Evolutionary conservation across 345 rosid species (phyloP).

Genomic region (Nasturtium officinale): DNA sequence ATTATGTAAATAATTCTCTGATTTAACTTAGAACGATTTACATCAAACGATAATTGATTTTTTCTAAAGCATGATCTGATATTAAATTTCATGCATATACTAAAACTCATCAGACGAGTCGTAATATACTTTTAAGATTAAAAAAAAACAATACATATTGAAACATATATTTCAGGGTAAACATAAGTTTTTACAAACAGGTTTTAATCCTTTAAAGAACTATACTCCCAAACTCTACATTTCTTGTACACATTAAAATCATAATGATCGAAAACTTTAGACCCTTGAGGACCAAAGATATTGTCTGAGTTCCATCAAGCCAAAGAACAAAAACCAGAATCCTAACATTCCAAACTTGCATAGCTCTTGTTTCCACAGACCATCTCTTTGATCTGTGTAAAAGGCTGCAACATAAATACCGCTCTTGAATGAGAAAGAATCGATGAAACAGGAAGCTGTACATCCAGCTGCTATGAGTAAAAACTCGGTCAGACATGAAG

Average conservation of each 20-base stretch:
- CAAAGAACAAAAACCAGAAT: constrained; percentile 30
- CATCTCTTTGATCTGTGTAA: constrained; percentile 22
- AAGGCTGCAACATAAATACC: not conserved
- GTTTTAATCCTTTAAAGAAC: constrained; percentile 6
- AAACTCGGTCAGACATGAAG: constrained; percentile 21
- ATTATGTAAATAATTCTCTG: too few species aligned
- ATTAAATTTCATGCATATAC: too few species aligned
- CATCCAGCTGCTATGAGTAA: constrained; percentile 2
- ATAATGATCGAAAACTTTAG: constrained; percentile 34
- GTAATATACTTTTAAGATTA: too few species aligned
- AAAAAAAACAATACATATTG: too few species aligned
- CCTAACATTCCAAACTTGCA: constrained; percentile 3
- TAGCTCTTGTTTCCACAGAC: constrained; percentile 27
- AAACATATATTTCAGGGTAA: not conserved
- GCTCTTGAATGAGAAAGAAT: constrained; percentile 22
- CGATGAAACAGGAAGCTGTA: constrained; percentile 26
- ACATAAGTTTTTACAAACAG: constrained; percentile 17
- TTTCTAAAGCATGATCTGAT: too few species aligned
- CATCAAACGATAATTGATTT: too few species aligned
- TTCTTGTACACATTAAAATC: constrained; percentile 27
- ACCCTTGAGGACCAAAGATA: constrained; percentile 37
- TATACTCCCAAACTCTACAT: constrained; percentile 41
- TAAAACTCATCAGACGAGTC: too few species aligned
- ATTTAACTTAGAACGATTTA: too few species aligned
- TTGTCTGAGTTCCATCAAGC: constrained; percentile 19